phyloP scores from a whole-genome alignment of 208 protist species.

The Acanthamoeba lenticulata region DNA sequence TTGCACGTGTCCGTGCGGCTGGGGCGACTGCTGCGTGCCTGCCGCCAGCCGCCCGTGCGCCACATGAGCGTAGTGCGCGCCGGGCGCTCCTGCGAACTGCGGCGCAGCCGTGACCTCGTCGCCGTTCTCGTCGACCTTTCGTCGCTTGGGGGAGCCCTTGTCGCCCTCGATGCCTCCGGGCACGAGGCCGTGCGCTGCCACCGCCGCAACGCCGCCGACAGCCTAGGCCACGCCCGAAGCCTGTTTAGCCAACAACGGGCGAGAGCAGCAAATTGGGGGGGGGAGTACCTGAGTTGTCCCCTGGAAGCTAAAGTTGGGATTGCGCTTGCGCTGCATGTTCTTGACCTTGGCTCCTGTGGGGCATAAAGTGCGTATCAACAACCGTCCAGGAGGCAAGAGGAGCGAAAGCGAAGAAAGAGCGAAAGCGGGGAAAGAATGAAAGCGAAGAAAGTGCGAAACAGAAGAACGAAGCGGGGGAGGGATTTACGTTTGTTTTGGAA shows the following conservation, averaged over 20 bases:
- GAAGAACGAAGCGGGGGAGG: background rate
- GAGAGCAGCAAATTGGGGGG: no score
- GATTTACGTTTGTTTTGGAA: conserved; percentile 64
- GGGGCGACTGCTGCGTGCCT: no score
- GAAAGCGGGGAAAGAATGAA: background rate
- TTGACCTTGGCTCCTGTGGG: conserved; percentile 56
- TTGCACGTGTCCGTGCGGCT: background rate
- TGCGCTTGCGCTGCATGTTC: conserved; percentile 59
- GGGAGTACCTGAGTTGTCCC: background rate
- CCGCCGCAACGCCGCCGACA: no score
- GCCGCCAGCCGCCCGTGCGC: background rate
- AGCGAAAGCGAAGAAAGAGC: no score
- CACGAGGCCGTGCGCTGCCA: background rate
- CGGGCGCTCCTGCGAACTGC: background rate
- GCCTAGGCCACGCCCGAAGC: background rate
- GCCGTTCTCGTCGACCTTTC: conserved; percentile 9
- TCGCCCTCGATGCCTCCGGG: background rate
- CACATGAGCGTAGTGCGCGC: background rate
- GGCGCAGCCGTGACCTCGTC: background rate
- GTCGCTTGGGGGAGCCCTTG: conserved; percentile 28
- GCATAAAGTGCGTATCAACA: background rate
- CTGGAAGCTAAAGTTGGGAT: conserved; percentile 57
- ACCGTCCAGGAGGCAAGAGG: background rate
- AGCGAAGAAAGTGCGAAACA: background rate
- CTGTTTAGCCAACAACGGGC: no score